Percentiles rank a stretch among this genome's conserved stretches.
Conservation (phyloP, 441 rosid genomes). For the Gossypium davidsonii region DNA sequence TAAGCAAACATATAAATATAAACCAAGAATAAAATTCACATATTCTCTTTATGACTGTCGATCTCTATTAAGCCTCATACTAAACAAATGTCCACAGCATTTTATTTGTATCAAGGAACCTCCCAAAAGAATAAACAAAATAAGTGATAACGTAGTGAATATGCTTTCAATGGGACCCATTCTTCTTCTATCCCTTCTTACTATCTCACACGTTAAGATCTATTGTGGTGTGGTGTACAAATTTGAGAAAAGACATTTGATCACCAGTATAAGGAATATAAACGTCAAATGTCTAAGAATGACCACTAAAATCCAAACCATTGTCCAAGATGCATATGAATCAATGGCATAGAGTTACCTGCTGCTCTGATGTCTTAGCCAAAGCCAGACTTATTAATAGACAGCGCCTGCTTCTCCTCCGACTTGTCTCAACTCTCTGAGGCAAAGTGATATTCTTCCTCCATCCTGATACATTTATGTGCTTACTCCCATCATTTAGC, state of each 20-base stretch:
- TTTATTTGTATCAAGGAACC: neutral
- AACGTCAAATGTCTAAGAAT: slow-evolving; percentile 8
- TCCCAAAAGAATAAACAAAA: neutral
- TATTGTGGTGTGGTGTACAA: neutral
- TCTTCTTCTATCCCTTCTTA: neutral
- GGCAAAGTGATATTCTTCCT: slow-evolving; percentile 74
- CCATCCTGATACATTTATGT: slow-evolving; percentile 90
- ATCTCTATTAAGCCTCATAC: neutral
- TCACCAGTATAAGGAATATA: neutral
- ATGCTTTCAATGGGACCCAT: neutral
- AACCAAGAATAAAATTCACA: neutral
- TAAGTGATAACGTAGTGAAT: neutral
- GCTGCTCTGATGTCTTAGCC: slow-evolving; percentile 74
- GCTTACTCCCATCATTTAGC: slow-evolving; percentile 99
- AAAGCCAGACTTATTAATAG: slow-evolving; percentile 93
- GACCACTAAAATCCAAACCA: neutral
- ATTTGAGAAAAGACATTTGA: slow-evolving; percentile 8
- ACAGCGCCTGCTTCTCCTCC: slow-evolving; percentile 97
- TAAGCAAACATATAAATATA: slow-evolving; percentile 5
- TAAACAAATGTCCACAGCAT: neutral
- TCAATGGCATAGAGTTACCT: slow-evolving; percentile 42
- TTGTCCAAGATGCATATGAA: neutral
- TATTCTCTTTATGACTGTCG: neutral
- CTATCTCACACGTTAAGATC: neutral
- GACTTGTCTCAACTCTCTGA: slow-evolving; percentile 87